Conservation (phyloP, 768 basidiomycete genomes). For the Lyophyllum decastes region DNA sequence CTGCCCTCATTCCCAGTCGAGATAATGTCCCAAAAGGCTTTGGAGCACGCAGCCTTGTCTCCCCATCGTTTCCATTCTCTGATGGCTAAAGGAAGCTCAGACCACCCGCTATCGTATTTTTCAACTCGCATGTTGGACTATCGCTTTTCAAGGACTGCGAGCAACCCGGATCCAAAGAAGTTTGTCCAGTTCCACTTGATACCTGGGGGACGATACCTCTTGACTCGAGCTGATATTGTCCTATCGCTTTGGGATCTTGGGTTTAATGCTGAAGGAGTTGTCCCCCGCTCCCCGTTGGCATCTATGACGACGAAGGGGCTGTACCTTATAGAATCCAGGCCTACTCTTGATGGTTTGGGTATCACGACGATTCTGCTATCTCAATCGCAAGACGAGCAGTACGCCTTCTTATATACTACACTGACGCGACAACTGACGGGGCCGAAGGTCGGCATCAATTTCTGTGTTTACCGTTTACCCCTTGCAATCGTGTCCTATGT, state of each 20-base stretch:
- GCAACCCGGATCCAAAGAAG: not conserved
- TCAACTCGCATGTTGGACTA: not conserved
- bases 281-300: not conserved
- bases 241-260: not conserved
- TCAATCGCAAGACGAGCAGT: not conserved
- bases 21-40: conserved; percentile 14
- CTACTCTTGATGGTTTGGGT: not conserved
- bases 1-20: conserved; percentile 18
- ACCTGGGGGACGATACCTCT: not conserved
- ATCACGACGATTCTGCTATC: not conserved
- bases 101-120: not conserved
- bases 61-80: not conserved
- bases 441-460: not conserved
- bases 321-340: not conserved
- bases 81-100: not conserved
- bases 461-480: not conserved
- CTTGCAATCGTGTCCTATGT: not conserved
- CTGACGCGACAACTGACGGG: not conserved
- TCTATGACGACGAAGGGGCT: not conserved
- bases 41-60: conserved; percentile 15
- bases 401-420: not conserved
- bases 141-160: not conserved
- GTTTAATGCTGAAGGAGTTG: not conserved
- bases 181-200: not conserved
- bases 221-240: not conserved